Conservation (phyloP, 2,329 filamentous ascomycete species). For the Diaporthe batatas region DNA sequence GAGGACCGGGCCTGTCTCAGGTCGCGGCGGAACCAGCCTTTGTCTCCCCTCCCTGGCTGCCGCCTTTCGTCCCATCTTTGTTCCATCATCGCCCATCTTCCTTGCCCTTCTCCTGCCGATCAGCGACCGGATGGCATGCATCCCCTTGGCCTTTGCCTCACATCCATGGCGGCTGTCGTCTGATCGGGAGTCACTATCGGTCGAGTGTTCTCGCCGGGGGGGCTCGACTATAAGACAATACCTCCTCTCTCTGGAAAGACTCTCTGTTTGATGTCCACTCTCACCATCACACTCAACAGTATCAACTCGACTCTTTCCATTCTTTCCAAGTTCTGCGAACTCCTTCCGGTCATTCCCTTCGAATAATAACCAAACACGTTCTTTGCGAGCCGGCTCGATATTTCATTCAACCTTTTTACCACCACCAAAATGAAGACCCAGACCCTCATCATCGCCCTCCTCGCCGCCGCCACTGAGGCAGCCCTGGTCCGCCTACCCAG, state of each 20-base stretch:
- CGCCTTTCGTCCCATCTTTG: constrained; percentile 31
- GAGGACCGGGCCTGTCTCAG: constrained; percentile 24
- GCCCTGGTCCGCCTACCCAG: constrained; percentile 33
- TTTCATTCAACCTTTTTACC: neutral
- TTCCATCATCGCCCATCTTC: constrained; percentile 7
- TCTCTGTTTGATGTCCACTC: neutral
- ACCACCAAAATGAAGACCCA: constrained; percentile 28
- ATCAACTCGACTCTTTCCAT: neutral
- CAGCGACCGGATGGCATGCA: constrained; percentile 23
- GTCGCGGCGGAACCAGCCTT: constrained; percentile 28
- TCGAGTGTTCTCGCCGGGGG: neutral
- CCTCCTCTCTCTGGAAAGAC: neutral
- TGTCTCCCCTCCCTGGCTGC: neutral
- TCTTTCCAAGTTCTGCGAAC: constrained; percentile 33
- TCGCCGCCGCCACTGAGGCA: constrained; percentile 34
- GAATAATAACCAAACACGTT: neutral
- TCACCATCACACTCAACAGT: constrained; percentile 2
- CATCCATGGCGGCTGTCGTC: constrained; percentile 16
- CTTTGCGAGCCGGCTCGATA: constrained; percentile 31
- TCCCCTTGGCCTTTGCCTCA: neutral
- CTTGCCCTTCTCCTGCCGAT: constrained; percentile 33
- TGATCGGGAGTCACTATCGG: neutral
- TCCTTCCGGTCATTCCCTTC: constrained; percentile 23
- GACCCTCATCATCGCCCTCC: constrained; percentile 29
- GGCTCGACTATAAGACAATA: neutral